phyloP scores from a whole-genome alignment of 2,329 filamentous ascomycete species.

The Calycina marina region DNA sequence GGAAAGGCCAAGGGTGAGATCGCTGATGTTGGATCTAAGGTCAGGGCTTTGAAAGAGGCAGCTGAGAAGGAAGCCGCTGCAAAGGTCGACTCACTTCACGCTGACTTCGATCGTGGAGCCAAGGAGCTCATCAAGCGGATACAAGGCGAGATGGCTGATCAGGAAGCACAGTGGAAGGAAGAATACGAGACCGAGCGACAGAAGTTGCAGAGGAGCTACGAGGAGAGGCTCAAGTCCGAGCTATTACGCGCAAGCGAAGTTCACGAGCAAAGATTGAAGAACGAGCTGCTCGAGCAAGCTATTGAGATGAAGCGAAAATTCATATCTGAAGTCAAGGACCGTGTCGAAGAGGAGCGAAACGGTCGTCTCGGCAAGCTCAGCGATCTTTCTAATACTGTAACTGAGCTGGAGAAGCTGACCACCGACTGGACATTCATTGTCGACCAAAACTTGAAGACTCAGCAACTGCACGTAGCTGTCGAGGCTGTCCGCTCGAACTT shows the following conservation, averaged over 20 bases:
- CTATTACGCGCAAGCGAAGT: constrained; percentile 67
- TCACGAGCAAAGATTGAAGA: constrained; percentile 69
- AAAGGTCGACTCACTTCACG: constrained; percentile 41
- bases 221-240: constrained; percentile 64
- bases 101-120: constrained; percentile 75
- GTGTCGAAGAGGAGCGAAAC: constrained; percentile 78
- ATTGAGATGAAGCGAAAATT: constrained; percentile 79
- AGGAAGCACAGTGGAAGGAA: constrained; percentile 70
- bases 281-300: constrained; percentile 80
- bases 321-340: constrained; percentile 57
- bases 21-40: constrained; percentile 61
- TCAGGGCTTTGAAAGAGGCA: constrained; percentile 54
- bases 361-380: constrained; percentile 75
- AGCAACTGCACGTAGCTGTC: constrained; percentile 90
- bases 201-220: constrained; percentile 62
- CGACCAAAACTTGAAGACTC: constrained; percentile 79
- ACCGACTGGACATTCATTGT: constrained; percentile 83
- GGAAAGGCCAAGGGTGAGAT: constrained; percentile 77
- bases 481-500: constrained; percentile 81
- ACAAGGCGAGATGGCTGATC: constrained; percentile 65
- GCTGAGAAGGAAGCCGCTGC: constrained; percentile 62
- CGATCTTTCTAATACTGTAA: constrained; percentile 63
- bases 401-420: constrained; percentile 76
- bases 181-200: constrained; percentile 84
- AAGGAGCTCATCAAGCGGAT: constrained; percentile 80